These are phyloP conservation scores for Ogataea methanolica DNA, from an alignment of 805 yeast species.

Conservation along the genomic window DNA sequence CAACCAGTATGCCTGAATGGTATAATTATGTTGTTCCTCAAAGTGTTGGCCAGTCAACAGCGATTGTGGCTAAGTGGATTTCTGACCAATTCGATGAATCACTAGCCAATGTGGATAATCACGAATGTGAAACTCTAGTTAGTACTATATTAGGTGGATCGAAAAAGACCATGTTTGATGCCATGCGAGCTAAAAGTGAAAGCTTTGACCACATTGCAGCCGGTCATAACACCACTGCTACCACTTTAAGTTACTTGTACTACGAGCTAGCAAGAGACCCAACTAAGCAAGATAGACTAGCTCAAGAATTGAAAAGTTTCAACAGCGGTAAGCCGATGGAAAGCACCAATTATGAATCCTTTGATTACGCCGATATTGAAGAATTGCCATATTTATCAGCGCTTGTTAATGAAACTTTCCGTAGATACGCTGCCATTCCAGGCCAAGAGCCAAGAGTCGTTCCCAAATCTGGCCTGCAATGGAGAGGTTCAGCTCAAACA, in stretches of 20 bases:
- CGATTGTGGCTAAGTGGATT: conserved; percentile 42
- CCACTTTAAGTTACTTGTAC: conserved; percentile 54
- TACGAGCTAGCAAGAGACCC: conserved; percentile 52
- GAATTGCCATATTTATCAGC: conserved; percentile 56
- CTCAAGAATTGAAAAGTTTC: conserved; percentile 36
- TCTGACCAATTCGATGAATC: conserved; percentile 25
- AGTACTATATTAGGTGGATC: conserved; percentile 17
- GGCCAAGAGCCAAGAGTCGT: conserved; percentile 65
- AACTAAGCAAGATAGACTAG: conserved; percentile 42
- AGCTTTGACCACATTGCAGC: conserved; percentile 66
- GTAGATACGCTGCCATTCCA: conserved; percentile 69
- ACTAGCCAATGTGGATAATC: not conserved
- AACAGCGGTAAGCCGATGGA: conserved; percentile 18
- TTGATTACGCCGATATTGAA: conserved; percentile 40
- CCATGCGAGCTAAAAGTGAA: conserved; percentile 39
- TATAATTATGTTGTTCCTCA: conserved; percentile 46
- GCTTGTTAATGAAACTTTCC: conserved; percentile 52
- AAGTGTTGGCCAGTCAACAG: conserved; percentile 34
- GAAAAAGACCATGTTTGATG: conserved; percentile 13
- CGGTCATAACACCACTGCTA: conserved; percentile 73
- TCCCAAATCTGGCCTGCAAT: conserved; percentile 27
- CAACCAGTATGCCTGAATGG: conserved; percentile 52
- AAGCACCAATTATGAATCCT: conserved; percentile 20
- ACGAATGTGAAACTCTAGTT: conserved; percentile 18
- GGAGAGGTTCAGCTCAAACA: conserved; percentile 25